Evolutionary conservation across 2,329 filamentous ascomycete species (phyloP).

Genomic region (Hawksworthiomyces lignivorus): DNA sequence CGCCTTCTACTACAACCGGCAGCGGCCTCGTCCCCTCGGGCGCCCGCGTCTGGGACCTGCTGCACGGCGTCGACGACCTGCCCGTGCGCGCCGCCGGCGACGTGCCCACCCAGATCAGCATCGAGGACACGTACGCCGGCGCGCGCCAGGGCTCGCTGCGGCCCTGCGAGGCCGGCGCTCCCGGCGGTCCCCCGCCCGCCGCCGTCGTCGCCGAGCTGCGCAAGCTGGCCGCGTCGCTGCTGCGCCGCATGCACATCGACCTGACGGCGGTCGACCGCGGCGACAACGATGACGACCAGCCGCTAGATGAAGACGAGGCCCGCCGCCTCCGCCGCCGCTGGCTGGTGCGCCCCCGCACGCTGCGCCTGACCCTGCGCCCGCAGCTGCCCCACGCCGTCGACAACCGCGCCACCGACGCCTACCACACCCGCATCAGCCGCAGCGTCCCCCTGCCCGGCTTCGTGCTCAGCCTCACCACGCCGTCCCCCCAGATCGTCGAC

Average conservation of each 20-base stretch:
- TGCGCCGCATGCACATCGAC: constrained; percentile 73
- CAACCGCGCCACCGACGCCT: constrained; percentile 15
- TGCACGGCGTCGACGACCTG: constrained; percentile 72
- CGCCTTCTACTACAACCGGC: constrained; percentile 44
- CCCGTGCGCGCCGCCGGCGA: constrained; percentile 65
- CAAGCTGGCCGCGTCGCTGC: constrained; percentile 60
- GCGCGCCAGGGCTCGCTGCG: constrained; percentile 57
- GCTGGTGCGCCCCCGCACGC: constrained; percentile 72
- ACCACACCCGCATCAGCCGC: constrained; percentile 61
- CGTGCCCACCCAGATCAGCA: constrained; percentile 81
- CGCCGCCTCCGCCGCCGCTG: constrained; percentile 38
- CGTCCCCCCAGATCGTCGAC: constrained; percentile 8
- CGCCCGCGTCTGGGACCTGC: constrained; percentile 62
- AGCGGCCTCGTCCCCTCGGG: constrained; percentile 43
- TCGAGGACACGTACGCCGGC: constrained; percentile 80
- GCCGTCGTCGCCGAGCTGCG: constrained; percentile 61
- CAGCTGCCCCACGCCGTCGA: constrained; percentile 5
- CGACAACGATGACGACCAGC: constrained; percentile 24
- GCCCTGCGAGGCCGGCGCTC: constrained; percentile 54
- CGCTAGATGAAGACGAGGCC: too few species aligned
- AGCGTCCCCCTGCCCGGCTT: constrained; percentile 57
- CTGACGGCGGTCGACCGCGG: constrained; percentile 43
- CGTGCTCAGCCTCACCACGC: constrained; percentile 52
- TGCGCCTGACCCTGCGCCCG: constrained; percentile 73
- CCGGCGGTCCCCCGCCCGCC: too few species aligned